A percentile compares a stretch with the other conserved stretches of the same genome.
phyloP scores from a whole-genome alignment of 768 basidiomycete species.

The Hirschioporus abietinus region DNA sequence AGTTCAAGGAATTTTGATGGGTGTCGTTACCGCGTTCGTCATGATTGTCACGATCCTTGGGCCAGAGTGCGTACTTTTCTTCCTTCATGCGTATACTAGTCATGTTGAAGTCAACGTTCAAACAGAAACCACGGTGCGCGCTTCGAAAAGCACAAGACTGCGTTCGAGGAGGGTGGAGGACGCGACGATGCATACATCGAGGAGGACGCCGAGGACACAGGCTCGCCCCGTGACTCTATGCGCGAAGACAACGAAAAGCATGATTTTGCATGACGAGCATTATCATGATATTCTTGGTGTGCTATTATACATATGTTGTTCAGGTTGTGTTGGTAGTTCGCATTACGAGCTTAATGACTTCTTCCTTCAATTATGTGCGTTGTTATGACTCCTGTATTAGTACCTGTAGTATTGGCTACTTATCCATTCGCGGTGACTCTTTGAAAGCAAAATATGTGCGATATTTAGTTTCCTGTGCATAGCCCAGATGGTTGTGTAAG shows the following conservation, averaged over 20 bases:
- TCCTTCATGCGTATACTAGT: constrained; percentile 3
- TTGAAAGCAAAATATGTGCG: not conserved
- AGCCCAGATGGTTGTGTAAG: not conserved
- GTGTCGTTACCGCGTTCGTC: constrained; percentile 10
- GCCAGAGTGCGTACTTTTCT: constrained; percentile 43
- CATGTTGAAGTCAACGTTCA: constrained; percentile 16
- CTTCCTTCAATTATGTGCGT: not conserved
- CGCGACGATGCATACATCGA: constrained; percentile 38
- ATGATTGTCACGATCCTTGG: constrained; percentile 9
- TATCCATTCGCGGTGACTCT: not conserved
- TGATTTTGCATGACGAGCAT: not conserved
- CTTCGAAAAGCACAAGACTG: constrained; percentile 79
- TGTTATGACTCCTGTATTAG: not conserved
- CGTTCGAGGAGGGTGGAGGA: constrained; percentile 71
- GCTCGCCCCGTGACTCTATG: not conserved
- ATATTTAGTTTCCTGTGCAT: not conserved
- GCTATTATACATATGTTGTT: too few relatives aligned
- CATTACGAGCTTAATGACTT: not conserved
- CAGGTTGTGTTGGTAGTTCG: not conserved
- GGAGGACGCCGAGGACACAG: constrained; percentile 4
- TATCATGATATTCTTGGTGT: not conserved
- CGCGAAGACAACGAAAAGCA: not conserved
- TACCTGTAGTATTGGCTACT: not conserved
- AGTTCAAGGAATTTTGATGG: constrained; percentile 22
- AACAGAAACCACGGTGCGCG: constrained; percentile 67